Conservation (phyloP, 164 flowering plant species). For the Vitis amurensis region DNA sequence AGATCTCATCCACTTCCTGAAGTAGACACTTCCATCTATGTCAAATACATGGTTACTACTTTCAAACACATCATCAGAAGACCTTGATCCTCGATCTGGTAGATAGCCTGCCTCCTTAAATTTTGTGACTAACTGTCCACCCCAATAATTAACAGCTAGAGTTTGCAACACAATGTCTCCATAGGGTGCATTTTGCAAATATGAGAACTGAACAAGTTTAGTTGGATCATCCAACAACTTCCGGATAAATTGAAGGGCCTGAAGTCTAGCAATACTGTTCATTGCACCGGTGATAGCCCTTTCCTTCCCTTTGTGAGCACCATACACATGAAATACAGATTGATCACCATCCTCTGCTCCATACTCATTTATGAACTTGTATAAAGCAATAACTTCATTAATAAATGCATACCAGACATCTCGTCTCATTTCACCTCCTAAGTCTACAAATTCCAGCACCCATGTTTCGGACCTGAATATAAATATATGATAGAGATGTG, state of each 20-base stretch:
- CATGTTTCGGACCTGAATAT: slow-evolving; percentile 63
- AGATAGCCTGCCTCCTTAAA: slow-evolving; percentile 24
- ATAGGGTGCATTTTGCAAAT: slow-evolving; percentile 67
- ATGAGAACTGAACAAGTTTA: slow-evolving; percentile 82
- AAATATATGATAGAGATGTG: slow-evolving; percentile 2
- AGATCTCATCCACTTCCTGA: slow-evolving; percentile 84
- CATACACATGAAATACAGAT: slow-evolving; percentile 58
- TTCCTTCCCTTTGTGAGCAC: slow-evolving; percentile 73
- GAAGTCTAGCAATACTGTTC: slow-evolving; percentile 76
- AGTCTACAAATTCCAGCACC: slow-evolving; percentile 89
- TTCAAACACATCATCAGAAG: slow-evolving; percentile 36
- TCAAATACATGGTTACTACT: slow-evolving; percentile 53
- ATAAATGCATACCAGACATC: slow-evolving; percentile 93
- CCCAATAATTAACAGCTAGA: slow-evolving; percentile 86
- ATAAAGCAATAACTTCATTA: slow-evolving; percentile 70
- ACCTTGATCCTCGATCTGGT: slow-evolving; percentile 16
- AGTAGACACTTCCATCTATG: slow-evolving; percentile 90
- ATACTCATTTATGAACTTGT: slow-evolving; percentile 70
- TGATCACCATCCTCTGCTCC: slow-evolving; percentile 76
- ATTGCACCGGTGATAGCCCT: slow-evolving; percentile 57
- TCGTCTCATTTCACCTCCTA: slow-evolving; percentile 92
- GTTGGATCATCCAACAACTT: slow-evolving; percentile 79
- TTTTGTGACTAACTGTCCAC: slow-evolving; percentile 66
- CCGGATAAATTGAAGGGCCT: slow-evolving; percentile 76
- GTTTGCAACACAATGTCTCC: slow-evolving; percentile 84